Evolutionary conservation across 352 stramenopile species (phyloP).

Genomic region (Paralagenidium karlingii): DNA sequence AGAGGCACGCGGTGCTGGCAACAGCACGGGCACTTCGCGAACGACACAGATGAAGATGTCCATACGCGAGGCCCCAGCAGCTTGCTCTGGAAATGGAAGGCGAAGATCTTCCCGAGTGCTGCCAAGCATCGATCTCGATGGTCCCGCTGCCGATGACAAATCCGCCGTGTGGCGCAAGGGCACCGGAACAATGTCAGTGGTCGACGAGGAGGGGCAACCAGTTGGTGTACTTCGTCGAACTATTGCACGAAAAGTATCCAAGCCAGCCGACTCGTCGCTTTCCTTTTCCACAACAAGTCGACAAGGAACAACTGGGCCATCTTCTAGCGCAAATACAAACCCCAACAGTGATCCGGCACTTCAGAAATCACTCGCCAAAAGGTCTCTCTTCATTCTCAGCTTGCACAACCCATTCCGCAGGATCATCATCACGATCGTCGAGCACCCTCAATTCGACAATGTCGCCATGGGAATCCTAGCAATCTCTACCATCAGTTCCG

Average conservation of each 20-base stretch:
- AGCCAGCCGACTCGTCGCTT: conserved; percentile 11
- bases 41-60: no score
- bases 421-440: conserved; percentile 25
- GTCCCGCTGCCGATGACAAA: conserved; percentile 6
- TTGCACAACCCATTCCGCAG: conserved; percentile 37
- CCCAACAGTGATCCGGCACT: not conserved
- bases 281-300: conserved; percentile 12
- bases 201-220: no score
- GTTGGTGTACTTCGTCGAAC: not conserved
- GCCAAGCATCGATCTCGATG: conserved; percentile 7
- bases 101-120: no score
- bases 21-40: no score
- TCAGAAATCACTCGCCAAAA: conserved; percentile 8
- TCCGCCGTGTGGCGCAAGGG: conserved; percentile 6
- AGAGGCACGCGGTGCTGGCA: conserved; percentile 12
- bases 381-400: conserved; percentile 28
- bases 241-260: not conserved
- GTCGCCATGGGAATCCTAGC: conserved; percentile 71
- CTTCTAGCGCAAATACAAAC: conserved; percentile 2
- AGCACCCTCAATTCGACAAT: conserved; percentile 62
- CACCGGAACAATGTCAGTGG: conserved; percentile 1
- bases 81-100: no score
- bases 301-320: conserved; percentile 5
- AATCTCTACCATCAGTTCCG: conserved; percentile 36
- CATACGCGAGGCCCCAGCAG: no score